Evolutionary conservation across 2,329 filamentous ascomycete species (phyloP).

Genomic region (Pestalotiopsis fici): DNA sequence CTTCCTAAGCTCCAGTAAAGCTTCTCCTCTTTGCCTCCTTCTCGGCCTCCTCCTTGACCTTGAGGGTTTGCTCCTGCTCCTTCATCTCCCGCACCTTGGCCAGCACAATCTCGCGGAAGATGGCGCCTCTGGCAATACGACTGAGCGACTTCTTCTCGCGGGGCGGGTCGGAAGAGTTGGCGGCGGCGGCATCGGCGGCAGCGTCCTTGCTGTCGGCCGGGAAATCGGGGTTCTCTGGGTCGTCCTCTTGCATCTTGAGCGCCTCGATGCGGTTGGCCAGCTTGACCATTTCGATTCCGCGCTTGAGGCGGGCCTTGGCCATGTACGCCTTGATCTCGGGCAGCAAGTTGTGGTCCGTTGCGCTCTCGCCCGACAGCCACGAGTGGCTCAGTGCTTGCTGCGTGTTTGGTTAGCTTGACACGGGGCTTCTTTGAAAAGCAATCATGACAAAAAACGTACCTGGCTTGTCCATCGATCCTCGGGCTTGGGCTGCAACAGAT

Average conservation of each 20-base stretch:
- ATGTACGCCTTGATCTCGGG: constrained; percentile 96
- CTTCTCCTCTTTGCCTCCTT: constrained; percentile 45
- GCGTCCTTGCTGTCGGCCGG: constrained; percentile 63
- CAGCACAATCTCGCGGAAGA: constrained; percentile 92
- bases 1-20: constrained; percentile 22
- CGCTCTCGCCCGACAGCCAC: constrained; percentile 90
- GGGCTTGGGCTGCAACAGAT: constrained; percentile 77
- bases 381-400: constrained; percentile 77
- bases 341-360: constrained; percentile 93
- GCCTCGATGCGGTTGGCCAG: constrained; percentile 93
- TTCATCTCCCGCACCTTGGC: constrained; percentile 94
- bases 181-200: constrained; percentile 43
- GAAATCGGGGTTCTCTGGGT: constrained; percentile 73
- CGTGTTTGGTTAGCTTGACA: too few relatives aligned
- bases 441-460: constrained; percentile 44
- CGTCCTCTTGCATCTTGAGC: constrained; percentile 91
- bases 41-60: constrained; percentile 61
- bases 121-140: constrained; percentile 62
- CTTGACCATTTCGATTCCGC: constrained; percentile 95
- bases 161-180: constrained; percentile 22
- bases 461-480: constrained; percentile 76
- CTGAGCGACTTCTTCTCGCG: constrained; percentile 43
- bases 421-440: too few relatives aligned
- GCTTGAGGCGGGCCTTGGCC: constrained; percentile 84
- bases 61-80: constrained; percentile 76